Evolutionary conservation across 176 grass and related monocot species (phyloP).

Genomic region (Eleusine coracana): DNA sequence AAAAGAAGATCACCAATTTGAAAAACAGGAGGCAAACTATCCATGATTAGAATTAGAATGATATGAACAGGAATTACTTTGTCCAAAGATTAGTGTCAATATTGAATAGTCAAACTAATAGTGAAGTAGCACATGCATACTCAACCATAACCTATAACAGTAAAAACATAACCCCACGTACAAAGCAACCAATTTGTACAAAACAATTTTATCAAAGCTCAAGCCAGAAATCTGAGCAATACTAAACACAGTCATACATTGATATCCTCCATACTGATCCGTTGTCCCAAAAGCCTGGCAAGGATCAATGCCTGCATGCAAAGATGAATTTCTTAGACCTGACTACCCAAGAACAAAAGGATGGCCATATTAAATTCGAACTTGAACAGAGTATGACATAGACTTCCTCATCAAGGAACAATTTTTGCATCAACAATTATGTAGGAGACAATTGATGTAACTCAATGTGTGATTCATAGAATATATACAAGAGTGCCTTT

Average conservation of each 20-base stretch:
- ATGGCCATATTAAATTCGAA: not conserved
- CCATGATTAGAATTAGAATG: too few relatives aligned
- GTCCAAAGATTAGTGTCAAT: not conserved
- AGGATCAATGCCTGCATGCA: slow-evolving; percentile 79
- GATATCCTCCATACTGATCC: slow-evolving; percentile 76
- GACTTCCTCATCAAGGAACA: not conserved
- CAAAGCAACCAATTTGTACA: not conserved
- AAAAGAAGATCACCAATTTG: too few relatives aligned
- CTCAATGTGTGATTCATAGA: not conserved
- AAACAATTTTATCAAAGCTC: not conserved
- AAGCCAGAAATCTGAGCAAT: slow-evolving; percentile 3
- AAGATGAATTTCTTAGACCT: slow-evolving; percentile 24
- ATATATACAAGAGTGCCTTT: not conserved
- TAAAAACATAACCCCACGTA: slow-evolving; percentile 18
- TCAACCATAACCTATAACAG: slow-evolving; percentile 13
- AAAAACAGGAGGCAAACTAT: too few relatives aligned
- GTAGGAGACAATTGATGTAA: slow-evolving; percentile 11
- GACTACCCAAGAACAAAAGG: not conserved
- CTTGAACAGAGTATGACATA: not conserved
- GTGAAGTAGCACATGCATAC: not conserved
- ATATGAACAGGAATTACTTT: too few relatives aligned
- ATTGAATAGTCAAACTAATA: not conserved
- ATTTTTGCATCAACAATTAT: not conserved
- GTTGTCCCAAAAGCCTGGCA: slow-evolving; percentile 75
- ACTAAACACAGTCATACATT: slow-evolving; percentile 49